Conservation (phyloP, 1,284 basidiomycete species). For the Austroboletus novae-zelandiae region DNA sequence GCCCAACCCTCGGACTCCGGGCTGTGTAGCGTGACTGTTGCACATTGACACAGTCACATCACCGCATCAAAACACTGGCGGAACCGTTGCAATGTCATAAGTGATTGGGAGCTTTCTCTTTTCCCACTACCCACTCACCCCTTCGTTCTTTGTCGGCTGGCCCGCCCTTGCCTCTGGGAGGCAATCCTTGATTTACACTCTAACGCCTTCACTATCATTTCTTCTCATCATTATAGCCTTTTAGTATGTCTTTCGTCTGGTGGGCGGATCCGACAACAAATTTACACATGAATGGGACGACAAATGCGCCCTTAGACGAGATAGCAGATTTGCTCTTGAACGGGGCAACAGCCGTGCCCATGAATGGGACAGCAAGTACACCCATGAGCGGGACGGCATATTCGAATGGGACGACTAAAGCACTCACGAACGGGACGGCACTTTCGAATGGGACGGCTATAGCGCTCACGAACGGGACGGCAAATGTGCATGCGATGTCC, state of each 20-base stretch:
- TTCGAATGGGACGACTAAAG: no score
- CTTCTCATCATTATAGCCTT: constrained; percentile 6
- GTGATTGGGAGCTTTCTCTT: neutral
- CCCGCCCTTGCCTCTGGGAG: constrained; percentile 40
- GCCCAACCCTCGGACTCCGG: no score
- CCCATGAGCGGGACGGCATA: no score
- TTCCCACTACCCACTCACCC: constrained; percentile 17
- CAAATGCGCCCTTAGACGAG: no score
- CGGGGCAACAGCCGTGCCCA: no score
- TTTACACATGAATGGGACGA: constrained; percentile 1
- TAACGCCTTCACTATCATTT: constrained; percentile 12
- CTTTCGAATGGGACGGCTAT: no score
- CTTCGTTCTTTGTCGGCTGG: constrained; percentile 42
- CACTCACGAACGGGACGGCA: no score
- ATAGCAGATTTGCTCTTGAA: no score
- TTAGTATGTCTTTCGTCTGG: neutral
- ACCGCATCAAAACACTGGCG: constrained; percentile 3
- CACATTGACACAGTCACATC: constrained; percentile 9
- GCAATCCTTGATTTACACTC: constrained; percentile 22
- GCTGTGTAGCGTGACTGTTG: constrained; percentile 20
- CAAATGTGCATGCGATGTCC: neutral
- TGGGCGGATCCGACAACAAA: constrained; percentile 2
- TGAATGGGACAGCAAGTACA: no score
- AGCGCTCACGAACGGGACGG: no score
- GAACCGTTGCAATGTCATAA: neutral